A percentile compares a stretch with the other conserved stretches of the same genome.
Conservation (phyloP, 2,329 filamentous ascomycete genomes). For the Paraphoma sp. region DNA sequence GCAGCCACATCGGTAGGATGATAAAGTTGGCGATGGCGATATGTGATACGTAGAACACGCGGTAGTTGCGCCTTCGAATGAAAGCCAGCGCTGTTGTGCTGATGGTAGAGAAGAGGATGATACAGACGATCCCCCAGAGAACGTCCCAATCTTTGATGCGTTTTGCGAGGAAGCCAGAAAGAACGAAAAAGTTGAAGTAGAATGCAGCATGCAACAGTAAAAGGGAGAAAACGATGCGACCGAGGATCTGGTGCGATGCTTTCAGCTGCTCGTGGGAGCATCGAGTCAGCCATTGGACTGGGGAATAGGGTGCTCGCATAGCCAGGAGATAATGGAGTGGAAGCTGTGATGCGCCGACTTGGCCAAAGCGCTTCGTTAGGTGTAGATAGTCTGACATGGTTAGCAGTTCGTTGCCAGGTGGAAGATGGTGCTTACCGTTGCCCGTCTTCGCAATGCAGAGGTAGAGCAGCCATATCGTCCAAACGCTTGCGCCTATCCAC, state of each 20-base stretch:
- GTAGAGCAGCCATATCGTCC: conserved; percentile 61
- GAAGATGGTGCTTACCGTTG: conserved; percentile 54
- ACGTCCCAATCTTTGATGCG: conserved; percentile 65
- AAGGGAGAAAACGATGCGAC: conserved; percentile 60
- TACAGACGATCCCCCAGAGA: conserved; percentile 60
- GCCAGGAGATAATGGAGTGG: conserved; percentile 66
- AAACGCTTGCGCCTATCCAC: conserved; percentile 55
- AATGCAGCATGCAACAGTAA: conserved; percentile 60
- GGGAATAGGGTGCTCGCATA: conserved; percentile 58
- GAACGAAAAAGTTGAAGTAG: conserved; percentile 65
- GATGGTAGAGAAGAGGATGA: conserved; percentile 53
- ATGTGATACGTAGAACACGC: conserved; percentile 64
- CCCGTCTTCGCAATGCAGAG: conserved; percentile 60
- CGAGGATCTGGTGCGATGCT: conserved; percentile 63
- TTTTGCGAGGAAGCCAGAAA: conserved; percentile 57
- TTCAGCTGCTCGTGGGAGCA: conserved; percentile 64
- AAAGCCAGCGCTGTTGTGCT: conserved; percentile 58
- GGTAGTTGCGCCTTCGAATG: conserved; percentile 56
- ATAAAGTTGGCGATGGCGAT: conserved; percentile 59
- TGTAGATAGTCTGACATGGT: conserved; percentile 64
- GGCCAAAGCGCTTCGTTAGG: conserved; percentile 67
- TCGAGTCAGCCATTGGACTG: conserved; percentile 60
- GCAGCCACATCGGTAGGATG: conserved; percentile 59
- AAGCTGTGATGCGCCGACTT: conserved; percentile 64
- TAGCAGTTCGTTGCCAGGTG: not conserved